phyloP scores from a whole-genome alignment of 2,329 filamentous ascomycete genomes.

The Dactylellina drechsleri region DNA sequence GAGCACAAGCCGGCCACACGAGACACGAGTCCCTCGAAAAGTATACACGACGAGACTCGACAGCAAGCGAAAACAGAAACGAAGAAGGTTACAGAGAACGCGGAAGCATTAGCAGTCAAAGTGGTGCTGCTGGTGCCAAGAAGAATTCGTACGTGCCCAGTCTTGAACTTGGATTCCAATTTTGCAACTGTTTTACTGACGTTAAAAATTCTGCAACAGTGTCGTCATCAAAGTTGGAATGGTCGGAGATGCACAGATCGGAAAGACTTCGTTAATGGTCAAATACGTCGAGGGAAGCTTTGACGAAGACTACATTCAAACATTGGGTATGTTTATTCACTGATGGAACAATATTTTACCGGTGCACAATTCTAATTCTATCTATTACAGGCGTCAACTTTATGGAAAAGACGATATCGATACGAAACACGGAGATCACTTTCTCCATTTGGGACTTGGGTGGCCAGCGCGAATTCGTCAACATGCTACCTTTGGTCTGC shows the following conservation, averaged over 20 bases:
- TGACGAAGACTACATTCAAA: conserved; percentile 99
- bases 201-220: conserved; percentile 61
- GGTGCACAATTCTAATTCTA: no score
- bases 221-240: conserved; percentile 99
- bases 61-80: conserved; percentile 45
- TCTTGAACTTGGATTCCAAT: no score
- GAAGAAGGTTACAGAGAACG: conserved; percentile 52
- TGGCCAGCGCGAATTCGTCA: conserved; percentile 98
- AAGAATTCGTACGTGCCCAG: conserved; percentile 53
- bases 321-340: conserved; percentile 71
- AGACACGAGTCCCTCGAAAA: conserved; percentile 55
- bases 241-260: conserved; percentile 98
- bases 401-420: conserved; percentile 99
- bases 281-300: conserved; percentile 99
- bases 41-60: conserved; percentile 47
- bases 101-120: conserved; percentile 49
- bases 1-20: conserved; percentile 50
- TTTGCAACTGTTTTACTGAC: no score
- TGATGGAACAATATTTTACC: no score
- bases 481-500: conserved; percentile 99
- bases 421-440: conserved; percentile 98
- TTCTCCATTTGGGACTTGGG: conserved; percentile 99
- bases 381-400: conserved; percentile 84
- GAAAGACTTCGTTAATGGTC: conserved; percentile 99
- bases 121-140: conserved; percentile 38